Percentiles rank a stretch among this genome's conserved stretches.
These are phyloP conservation scores for Nakaseomyces glabratus DNA, from an alignment of 1,139 yeast genomes.

Conservation along the genomic window DNA sequence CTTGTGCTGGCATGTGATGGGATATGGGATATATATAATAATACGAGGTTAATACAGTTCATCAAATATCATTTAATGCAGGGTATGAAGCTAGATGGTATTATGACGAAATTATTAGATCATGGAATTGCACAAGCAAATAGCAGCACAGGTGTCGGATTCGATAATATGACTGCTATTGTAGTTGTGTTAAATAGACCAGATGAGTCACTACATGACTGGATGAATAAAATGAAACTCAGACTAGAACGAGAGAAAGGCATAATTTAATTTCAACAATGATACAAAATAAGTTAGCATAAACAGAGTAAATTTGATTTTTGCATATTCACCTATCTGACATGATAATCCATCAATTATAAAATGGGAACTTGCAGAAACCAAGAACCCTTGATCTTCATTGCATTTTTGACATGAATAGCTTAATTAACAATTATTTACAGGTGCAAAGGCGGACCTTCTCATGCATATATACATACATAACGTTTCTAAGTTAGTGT, in stretches of 20 bases:
- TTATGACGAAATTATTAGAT: conserved; percentile 51
- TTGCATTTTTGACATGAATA: too few species aligned
- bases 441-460: too few species aligned
- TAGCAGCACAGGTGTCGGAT: conserved; percentile 67
- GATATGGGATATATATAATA: conserved; percentile 69
- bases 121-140: conserved; percentile 67
- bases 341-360: too few species aligned
- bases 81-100: conserved; percentile 51
- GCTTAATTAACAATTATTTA: too few species aligned
- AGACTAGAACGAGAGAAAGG: conserved; percentile 43
- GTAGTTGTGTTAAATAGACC: conserved; percentile 50
- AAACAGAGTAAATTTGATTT: not conserved
- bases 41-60: conserved; percentile 43
- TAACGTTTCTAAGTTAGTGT: too few species aligned
- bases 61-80: conserved; percentile 50
- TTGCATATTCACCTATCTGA: not conserved
- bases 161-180: conserved; percentile 70
- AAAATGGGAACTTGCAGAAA: too few species aligned
- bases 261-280: conserved; percentile 12
- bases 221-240: conserved; percentile 49
- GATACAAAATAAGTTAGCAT: too few species aligned
- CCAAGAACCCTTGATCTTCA: too few species aligned
- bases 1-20: conserved; percentile 69
- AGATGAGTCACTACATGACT: conserved; percentile 39
- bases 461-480: too few species aligned